These are phyloP conservation scores for Boletus edulis DNA, from an alignment of 768 basidiomycete species.

Conservation along the genomic window DNA sequence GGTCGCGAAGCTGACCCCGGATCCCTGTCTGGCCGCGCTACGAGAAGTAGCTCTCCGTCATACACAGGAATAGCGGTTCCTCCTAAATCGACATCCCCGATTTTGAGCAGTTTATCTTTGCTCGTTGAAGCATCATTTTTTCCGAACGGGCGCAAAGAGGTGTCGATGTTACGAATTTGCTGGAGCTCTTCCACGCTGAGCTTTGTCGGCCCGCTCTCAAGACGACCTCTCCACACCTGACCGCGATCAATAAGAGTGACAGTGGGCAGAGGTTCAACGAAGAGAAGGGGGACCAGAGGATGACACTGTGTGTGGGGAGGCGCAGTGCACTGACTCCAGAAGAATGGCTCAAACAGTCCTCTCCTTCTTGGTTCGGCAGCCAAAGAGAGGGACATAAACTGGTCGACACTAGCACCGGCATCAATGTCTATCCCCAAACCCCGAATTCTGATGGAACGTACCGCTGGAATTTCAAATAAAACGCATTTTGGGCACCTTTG, in stretches of 20 bases:
- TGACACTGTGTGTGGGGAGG: slow-evolving; percentile 40
- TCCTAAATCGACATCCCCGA: slow-evolving; percentile 48
- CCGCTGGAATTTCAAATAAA: slow-evolving; percentile 62
- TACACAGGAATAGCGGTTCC: slow-evolving; percentile 73
- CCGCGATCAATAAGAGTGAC: slow-evolving; percentile 67
- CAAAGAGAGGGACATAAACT: slow-evolving; percentile 75
- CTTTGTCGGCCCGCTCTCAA: slow-evolving; percentile 56
- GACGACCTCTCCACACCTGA: slow-evolving; percentile 60
- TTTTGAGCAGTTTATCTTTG: slow-evolving; percentile 31
- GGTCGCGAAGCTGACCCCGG: slow-evolving; percentile 49
- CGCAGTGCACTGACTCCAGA: slow-evolving; percentile 54
- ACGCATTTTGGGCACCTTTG: slow-evolving; percentile 36
- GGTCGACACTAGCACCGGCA: slow-evolving; percentile 51
- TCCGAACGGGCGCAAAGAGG: slow-evolving; percentile 35
- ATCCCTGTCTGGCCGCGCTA: slow-evolving; percentile 56
- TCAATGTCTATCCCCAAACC: background rate
- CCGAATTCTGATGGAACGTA: slow-evolving; percentile 31
- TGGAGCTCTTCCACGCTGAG: slow-evolving; percentile 57
- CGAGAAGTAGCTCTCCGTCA: slow-evolving; percentile 69
- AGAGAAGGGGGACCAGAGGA: slow-evolving; percentile 63
- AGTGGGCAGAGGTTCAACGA: slow-evolving; percentile 71
- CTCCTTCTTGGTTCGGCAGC: slow-evolving; percentile 73
- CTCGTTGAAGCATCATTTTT: slow-evolving; percentile 14
- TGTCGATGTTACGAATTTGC: slow-evolving; percentile 51
- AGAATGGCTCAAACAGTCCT: slow-evolving; percentile 74